phyloP scores from a whole-genome alignment of 2,329 filamentous ascomycete genomes.

The Chlorencoelia australis region DNA sequence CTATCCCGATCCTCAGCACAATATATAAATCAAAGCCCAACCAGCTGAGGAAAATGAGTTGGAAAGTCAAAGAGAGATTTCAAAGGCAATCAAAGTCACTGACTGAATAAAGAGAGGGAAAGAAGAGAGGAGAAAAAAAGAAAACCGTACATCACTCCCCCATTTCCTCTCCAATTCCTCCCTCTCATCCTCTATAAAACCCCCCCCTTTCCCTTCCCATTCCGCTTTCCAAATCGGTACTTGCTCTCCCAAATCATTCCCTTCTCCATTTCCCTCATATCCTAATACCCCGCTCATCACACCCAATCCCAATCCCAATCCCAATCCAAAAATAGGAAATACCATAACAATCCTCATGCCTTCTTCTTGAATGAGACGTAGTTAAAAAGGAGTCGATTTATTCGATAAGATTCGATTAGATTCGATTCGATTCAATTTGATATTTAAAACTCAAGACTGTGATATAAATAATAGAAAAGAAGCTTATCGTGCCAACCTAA shows the following conservation, averaged over 20 bases:
- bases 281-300: not conserved
- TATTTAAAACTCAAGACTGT: too few relatives aligned
- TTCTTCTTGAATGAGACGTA: too few relatives aligned
- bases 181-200: slow-evolving; percentile 40
- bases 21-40: too few relatives aligned
- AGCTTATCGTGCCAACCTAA: too few relatives aligned
- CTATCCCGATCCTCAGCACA: too few relatives aligned
- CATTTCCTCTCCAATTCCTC: slow-evolving; percentile 47
- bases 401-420: too few relatives aligned
- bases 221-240: slow-evolving; percentile 29
- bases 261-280: slow-evolving; percentile 7
- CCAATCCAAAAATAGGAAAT: not conserved
- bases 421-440: too few relatives aligned
- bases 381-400: too few relatives aligned
- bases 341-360: not conserved
- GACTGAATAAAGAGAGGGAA: not conserved
- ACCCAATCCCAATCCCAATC: not conserved
- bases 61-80: too few relatives aligned
- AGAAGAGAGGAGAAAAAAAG: not conserved
- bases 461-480: too few relatives aligned
- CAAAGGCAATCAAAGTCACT: not conserved
- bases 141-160: slow-evolving; percentile 41
- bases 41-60: too few relatives aligned
- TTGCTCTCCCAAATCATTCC: slow-evolving; percentile 24
- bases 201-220: slow-evolving; percentile 20